phyloP scores from a whole-genome alignment of 495 filamentous ascomycete species.

The Podospora appendiculata region DNA sequence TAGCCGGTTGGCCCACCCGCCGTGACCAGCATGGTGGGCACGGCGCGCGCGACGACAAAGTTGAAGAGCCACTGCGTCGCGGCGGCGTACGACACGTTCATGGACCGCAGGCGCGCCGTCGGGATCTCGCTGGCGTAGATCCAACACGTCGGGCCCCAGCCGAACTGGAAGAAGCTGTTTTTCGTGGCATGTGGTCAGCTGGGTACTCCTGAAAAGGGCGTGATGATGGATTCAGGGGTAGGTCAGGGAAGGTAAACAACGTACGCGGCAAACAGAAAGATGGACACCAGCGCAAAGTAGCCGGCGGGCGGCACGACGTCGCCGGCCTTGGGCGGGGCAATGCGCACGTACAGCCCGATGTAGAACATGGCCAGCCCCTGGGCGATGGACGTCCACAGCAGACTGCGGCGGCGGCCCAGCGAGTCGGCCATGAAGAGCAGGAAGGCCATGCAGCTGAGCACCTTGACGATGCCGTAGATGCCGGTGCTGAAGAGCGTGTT shows the following conservation, averaged over 20 bases:
- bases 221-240: not conserved
- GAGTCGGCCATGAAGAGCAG: constrained; percentile 56
- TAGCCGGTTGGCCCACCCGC: constrained; percentile 52
- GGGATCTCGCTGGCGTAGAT: constrained; percentile 72
- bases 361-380: constrained; percentile 70
- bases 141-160: constrained; percentile 76
- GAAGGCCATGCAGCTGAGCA: constrained; percentile 29
- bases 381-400: constrained; percentile 67
- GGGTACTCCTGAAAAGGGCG: not conserved
- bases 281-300: constrained; percentile 61
- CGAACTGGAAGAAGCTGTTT: constrained; percentile 60
- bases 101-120: constrained; percentile 59
- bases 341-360: constrained; percentile 71
- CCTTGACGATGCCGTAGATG: constrained; percentile 44
- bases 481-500: constrained; percentile 41
- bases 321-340: constrained; percentile 52
- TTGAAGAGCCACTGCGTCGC: constrained; percentile 68
- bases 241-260: not conserved
- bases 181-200: not conserved
- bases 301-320: constrained; percentile 34
- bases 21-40: constrained; percentile 57
- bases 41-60: constrained; percentile 58
- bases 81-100: constrained; percentile 62
- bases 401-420: constrained; percentile 55
- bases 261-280: constrained; percentile 62